Conservation (phyloP, 2,329 filamentous ascomycete species). For the Aspergillus ibericus region DNA sequence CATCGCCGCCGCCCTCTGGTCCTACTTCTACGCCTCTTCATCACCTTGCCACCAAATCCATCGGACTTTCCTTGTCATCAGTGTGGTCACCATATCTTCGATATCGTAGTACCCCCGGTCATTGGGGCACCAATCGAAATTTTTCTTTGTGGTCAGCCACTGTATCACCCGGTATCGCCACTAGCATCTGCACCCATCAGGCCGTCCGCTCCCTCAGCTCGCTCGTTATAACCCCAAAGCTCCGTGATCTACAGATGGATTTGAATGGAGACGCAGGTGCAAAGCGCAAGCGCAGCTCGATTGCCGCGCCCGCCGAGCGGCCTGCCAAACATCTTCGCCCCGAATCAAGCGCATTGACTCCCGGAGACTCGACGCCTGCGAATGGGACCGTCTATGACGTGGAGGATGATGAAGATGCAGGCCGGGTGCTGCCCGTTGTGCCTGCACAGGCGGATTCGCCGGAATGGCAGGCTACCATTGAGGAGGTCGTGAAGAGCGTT, state of each 20-base stretch:
- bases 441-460: conserved; percentile 63
- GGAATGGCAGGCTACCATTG: conserved; percentile 95
- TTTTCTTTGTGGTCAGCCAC: not conserved
- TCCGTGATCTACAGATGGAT: conserved; percentile 43
- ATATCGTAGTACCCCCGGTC: not conserved
- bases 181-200: not conserved
- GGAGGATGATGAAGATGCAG: conserved; percentile 49
- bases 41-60: not conserved
- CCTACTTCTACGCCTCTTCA: conserved; percentile 3
- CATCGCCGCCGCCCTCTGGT: conserved; percentile 9
- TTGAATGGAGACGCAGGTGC: conserved; percentile 49
- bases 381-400: conserved; percentile 48
- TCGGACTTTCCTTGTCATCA: not conserved
- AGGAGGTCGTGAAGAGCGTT: conserved; percentile 89
- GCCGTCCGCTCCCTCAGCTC: conserved; percentile 1
- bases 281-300: conserved; percentile 59
- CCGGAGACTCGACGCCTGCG: conserved; percentile 43
- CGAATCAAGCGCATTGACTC: conserved; percentile 43
- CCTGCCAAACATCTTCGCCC: conserved; percentile 58
- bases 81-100: not conserved
- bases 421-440: conserved; percentile 45
- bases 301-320: conserved; percentile 51
- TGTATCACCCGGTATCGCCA: not conserved
- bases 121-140: not conserved
- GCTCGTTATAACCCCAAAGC: conserved; percentile 8